These are phyloP conservation scores for Alloteropsis angusta DNA, from an alignment of 202 grass and related monocot genomes.

Conservation along the genomic window DNA sequence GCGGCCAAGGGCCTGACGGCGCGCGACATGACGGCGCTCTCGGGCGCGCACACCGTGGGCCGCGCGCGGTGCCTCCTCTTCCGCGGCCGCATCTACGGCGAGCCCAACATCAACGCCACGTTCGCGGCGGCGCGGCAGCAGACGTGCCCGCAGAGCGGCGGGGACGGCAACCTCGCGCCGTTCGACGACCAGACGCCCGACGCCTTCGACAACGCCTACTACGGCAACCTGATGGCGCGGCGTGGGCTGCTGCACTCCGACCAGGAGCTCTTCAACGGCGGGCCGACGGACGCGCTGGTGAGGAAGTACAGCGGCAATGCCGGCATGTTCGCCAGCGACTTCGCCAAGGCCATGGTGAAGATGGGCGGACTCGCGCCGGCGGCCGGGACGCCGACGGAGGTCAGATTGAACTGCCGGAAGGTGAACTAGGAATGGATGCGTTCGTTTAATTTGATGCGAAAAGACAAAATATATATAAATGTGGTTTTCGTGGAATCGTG, in stretches of 20 bases:
- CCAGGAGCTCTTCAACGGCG: conserved; percentile 74
- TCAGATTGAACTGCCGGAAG: conserved; percentile 64
- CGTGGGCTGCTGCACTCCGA: conserved; percentile 61
- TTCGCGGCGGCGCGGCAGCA: conserved; percentile 26
- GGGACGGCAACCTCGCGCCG: conserved; percentile 51
- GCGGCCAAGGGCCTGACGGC: conserved; percentile 56
- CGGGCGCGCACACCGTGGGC: conserved; percentile 85
- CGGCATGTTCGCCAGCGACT: conserved; percentile 43
- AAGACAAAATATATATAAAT: background rate
- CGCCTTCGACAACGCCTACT: conserved; percentile 65
- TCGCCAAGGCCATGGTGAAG: conserved; percentile 60
- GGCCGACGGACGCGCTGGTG: conserved; percentile 37
- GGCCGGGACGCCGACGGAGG: conserved; percentile 49
- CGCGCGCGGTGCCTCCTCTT: conserved; percentile 53
- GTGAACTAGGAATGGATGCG: conserved; percentile 28
- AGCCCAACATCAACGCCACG: conserved; percentile 50
- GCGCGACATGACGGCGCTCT: conserved; percentile 81
- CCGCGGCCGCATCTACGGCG: conserved; percentile 56
- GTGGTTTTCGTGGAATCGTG: background rate
- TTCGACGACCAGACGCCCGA: conserved; percentile 57
- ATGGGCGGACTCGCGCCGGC: conserved; percentile 58
- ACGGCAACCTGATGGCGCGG: conserved; percentile 35
- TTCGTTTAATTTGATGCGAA: background rate
- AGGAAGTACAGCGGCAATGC: conserved; percentile 45
- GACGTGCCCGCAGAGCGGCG: conserved; percentile 47